phyloP scores from a whole-genome alignment of 2,329 filamentous ascomycete species.

The Coniella vitis region DNA sequence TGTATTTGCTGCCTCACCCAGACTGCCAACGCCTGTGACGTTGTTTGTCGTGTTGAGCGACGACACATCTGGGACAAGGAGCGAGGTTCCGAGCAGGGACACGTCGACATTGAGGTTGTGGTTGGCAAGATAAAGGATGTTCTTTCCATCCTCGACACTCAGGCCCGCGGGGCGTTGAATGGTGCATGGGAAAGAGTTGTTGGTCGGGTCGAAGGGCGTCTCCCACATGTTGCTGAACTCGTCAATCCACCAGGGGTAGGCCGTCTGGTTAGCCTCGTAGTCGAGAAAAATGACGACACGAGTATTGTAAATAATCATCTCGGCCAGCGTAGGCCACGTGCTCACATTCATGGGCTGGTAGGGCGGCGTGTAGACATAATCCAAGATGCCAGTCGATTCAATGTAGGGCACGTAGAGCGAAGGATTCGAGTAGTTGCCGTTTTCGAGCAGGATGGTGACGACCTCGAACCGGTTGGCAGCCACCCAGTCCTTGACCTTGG shows the following conservation, averaged over 20 bases:
- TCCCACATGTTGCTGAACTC: conserved; percentile 89
- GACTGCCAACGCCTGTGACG: conserved; percentile 54
- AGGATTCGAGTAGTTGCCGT: conserved; percentile 64
- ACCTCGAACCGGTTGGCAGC: conserved; percentile 75
- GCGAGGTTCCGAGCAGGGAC: conserved; percentile 51
- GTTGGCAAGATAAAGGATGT: conserved; percentile 75
- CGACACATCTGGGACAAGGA: conserved; percentile 67
- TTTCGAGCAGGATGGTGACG: conserved; percentile 78
- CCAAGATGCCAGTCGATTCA: conserved; percentile 61
- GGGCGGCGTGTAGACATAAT: conserved; percentile 68
- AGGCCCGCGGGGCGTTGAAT: conserved; percentile 63
- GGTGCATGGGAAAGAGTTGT: conserved; percentile 66
- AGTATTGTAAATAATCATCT: conserved; percentile 65
- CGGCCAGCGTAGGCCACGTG: conserved; percentile 77
- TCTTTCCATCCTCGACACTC: conserved; percentile 40
- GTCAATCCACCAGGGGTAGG: conserved; percentile 78
- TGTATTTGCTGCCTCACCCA: conserved; percentile 57
- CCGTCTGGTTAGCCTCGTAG: conserved; percentile 72
- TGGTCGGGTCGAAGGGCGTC: conserved; percentile 70
- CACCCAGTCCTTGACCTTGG: conserved; percentile 66
- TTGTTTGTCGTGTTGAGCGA: conserved; percentile 68
- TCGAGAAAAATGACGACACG: conserved; percentile 78
- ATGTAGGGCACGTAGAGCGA: conserved; percentile 63
- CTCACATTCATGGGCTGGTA: conserved; percentile 59
- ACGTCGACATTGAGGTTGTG: conserved; percentile 85